Evolutionary conservation across 2,329 filamentous ascomycete genomes (phyloP).

Genomic region (Hortaea sp.): DNA sequence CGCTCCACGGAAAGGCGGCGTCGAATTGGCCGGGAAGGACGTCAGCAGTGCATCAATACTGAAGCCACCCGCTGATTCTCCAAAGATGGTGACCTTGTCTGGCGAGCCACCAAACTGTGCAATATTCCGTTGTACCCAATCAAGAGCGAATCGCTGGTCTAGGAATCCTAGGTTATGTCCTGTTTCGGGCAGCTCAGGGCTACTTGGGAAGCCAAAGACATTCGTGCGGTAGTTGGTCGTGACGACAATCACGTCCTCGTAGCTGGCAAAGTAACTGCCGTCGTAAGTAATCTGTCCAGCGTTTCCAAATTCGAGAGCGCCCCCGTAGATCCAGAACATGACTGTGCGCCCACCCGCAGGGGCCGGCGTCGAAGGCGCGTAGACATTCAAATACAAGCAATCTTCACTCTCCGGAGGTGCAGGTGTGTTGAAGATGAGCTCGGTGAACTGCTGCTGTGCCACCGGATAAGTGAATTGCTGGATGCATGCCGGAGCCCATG

Average conservation of each 20-base stretch:
- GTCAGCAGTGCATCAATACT: slow-evolving; percentile 25
- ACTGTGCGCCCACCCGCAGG: slow-evolving; percentile 20
- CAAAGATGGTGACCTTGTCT: slow-evolving; percentile 28
- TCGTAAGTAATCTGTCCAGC: slow-evolving; percentile 22
- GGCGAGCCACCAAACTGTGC: slow-evolving; percentile 27
- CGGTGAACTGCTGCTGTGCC: slow-evolving; percentile 18
- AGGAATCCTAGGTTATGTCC: slow-evolving; percentile 28
- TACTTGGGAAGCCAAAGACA: slow-evolving; percentile 33
- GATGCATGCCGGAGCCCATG: slow-evolving; percentile 23
- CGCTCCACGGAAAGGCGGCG: slow-evolving; percentile 25
- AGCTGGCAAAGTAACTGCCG: slow-evolving; percentile 23
- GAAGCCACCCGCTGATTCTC: slow-evolving; percentile 24
- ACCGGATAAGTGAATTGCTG: slow-evolving; percentile 25
- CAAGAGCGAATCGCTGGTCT: slow-evolving; percentile 27
- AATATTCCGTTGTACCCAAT: slow-evolving; percentile 31
- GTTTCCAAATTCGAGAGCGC: slow-evolving; percentile 21
- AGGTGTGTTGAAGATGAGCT: slow-evolving; percentile 23
- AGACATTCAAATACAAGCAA: slow-evolving; percentile 26
- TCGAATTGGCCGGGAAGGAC: slow-evolving; percentile 15
- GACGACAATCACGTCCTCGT: slow-evolving; percentile 28
- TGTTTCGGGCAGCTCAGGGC: slow-evolving; percentile 25
- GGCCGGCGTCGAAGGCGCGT: slow-evolving; percentile 20
- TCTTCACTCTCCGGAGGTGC: slow-evolving; percentile 26
- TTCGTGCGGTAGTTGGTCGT: slow-evolving; percentile 27
- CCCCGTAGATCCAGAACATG: slow-evolving; percentile 28